Percentiles rank a stretch among this genome's conserved stretches.
Evolutionary conservation across 306 rosid genomes (phyloP).

Genomic region (Cicer arietinum): DNA sequence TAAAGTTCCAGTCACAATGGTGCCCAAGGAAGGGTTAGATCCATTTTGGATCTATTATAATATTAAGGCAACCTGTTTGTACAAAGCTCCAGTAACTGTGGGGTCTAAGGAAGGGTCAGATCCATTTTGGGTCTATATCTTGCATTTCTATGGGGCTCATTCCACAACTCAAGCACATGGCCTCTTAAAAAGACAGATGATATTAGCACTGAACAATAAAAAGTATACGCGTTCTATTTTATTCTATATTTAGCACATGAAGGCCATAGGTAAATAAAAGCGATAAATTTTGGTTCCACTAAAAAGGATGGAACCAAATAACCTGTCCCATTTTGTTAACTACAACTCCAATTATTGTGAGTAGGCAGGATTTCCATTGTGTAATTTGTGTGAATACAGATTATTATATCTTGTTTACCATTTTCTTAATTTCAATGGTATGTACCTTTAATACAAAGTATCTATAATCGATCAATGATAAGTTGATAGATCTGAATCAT

Average conservation of each 20-base stretch:
- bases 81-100: not conserved
- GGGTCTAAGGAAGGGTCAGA: not conserved
- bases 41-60: not conserved
- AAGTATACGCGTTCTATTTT: not conserved
- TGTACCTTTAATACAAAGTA: slow-evolving; percentile 11
- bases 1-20: not conserved
- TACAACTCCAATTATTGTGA: not conserved
- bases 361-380: not conserved
- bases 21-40: not conserved
- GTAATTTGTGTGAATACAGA: not conserved
- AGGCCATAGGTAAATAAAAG: not conserved
- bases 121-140: slow-evolving; percentile 2
- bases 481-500: not conserved
- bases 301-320: not conserved
- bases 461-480: slow-evolving; percentile 4
- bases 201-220: not conserved
- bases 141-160: not conserved
- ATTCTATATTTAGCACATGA: not conserved
- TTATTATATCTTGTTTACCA: not conserved
- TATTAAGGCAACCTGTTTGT: not conserved
- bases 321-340: not conserved
- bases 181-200: not conserved
- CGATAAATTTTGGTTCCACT: not conserved
- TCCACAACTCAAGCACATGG: not conserved
- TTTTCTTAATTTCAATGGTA: not conserved